These are phyloP conservation scores for Ganoderma multipileum DNA, from an alignment of 1,284 basidiomycete genomes.

Conservation along the genomic window DNA sequence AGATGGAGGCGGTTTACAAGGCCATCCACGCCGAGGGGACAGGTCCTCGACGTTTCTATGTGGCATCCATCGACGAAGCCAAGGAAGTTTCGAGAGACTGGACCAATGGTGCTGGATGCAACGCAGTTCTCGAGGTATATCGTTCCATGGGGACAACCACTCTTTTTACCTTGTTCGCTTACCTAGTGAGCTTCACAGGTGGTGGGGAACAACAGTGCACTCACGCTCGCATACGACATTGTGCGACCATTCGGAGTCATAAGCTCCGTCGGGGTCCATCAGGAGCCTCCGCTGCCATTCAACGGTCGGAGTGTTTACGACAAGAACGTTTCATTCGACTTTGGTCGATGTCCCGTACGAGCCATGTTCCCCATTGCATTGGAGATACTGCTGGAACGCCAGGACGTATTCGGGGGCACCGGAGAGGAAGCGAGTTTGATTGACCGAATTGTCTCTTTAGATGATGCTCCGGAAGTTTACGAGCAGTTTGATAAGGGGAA, in stretches of 20 bases:
- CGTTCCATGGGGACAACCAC: too few species aligned
- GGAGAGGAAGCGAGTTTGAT: constrained; percentile 66
- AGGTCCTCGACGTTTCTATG: constrained; percentile 53
- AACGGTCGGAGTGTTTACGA: constrained; percentile 74
- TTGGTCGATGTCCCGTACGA: constrained; percentile 87
- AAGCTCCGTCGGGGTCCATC: constrained; percentile 80
- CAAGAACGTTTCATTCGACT: constrained; percentile 84
- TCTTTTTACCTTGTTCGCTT: background rate
- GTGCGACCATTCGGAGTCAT: constrained; percentile 85
- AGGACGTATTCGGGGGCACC: constrained; percentile 72
- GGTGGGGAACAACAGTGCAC: constrained; percentile 79
- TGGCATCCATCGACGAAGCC: constrained; percentile 58
- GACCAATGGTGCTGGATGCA: constrained; percentile 66
- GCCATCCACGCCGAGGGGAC: constrained; percentile 54
- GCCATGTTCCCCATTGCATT: constrained; percentile 81
- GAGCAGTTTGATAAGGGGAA: constrained; percentile 71
- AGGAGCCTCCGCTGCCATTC: constrained; percentile 61
- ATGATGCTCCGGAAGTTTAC: constrained; percentile 64
- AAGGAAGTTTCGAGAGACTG: constrained; percentile 54
- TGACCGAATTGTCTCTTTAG: constrained; percentile 65
- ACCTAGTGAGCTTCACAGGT: constrained; percentile 53
- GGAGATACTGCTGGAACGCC: constrained; percentile 71
- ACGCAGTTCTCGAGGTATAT: constrained; percentile 67
- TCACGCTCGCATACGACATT: constrained; percentile 78
- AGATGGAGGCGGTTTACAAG: constrained; percentile 61